phyloP scores from a whole-genome alignment of 495 filamentous ascomycete species.

The Penicillium bialowiezense region DNA sequence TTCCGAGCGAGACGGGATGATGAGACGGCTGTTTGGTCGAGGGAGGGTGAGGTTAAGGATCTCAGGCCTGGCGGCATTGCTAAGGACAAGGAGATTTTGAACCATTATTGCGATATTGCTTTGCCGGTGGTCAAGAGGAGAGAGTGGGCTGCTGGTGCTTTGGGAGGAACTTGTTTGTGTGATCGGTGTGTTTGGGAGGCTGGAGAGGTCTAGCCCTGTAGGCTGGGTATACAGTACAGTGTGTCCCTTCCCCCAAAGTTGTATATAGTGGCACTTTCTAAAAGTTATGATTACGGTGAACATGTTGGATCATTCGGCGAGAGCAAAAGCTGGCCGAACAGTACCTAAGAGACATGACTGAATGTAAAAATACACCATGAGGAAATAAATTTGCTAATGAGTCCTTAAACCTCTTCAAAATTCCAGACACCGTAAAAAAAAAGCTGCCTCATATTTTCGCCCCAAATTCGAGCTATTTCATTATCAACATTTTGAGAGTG shows the following conservation, averaged over 20 bases:
- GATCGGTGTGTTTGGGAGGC: conserved; percentile 67
- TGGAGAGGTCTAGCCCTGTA: conserved; percentile 12
- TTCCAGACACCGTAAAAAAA: conserved; percentile 1
- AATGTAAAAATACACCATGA: not conserved
- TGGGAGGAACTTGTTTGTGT: conserved; percentile 86
- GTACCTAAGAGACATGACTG: too few species aligned
- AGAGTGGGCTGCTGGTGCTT: conserved; percentile 81
- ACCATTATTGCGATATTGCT: conserved; percentile 90
- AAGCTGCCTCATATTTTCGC: conserved; percentile 6
- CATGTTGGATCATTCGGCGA: too few species aligned
- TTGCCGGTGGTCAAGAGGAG: conserved; percentile 73
- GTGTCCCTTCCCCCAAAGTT: too few species aligned
- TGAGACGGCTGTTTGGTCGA: conserved; percentile 48
- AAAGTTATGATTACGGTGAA: not conserved
- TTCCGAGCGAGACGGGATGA: conserved; percentile 49
- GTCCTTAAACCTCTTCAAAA: not conserved
- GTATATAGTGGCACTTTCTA: not conserved
- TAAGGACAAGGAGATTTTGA: conserved; percentile 80
- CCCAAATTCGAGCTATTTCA: not conserved
- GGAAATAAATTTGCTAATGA: not conserved
- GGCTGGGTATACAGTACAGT: too few species aligned
- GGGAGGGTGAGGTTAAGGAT: conserved; percentile 17
- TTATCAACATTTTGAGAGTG: conserved; percentile 3
- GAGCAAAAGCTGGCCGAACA: too few species aligned
- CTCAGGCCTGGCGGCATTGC: conserved; percentile 53